Evolutionary conservation across 2,329 filamentous ascomycete genomes (phyloP), one percentile per base, ranked within the genome.

Genomic region (Fusarium subglutinans): DNA sequence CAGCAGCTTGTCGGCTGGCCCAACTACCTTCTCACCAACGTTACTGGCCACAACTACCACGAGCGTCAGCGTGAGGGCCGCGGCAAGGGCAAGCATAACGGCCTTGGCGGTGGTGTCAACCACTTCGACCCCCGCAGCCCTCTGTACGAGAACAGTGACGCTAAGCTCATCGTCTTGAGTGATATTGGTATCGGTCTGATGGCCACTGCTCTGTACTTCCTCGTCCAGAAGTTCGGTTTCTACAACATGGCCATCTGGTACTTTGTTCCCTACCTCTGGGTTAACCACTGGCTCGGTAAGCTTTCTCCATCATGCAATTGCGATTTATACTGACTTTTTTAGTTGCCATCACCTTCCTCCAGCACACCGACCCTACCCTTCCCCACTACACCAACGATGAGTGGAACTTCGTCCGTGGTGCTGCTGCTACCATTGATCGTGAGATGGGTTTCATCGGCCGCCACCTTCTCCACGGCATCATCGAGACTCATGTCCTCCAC

Each of bases 281-380:
- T 98, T 64, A 97, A 98, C 90, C 95, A 98, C 90, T 98, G 96
- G 96, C 93, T 98, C 64, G 94, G 94, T 96, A 91, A 89, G 93
- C 89, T 66, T 59, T 51, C 18, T 45, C 17, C 30, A 35, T 37
- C 30, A 20, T 18, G 30, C 54, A 18, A 33, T 20, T 15, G 17
- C 24, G 8, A 33, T 26, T 17, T 13, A 62, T 64, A 65, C 74
- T 76, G 64, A 79, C 80, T 79, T 82, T n/a, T n/a, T 15, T 78
- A 96, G 95, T 98, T 77, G 95, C 95, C 82, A 98, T 98, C 84
- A 98, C 96, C 77, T 98, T 91, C 89, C 91, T 98, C 73, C 96
- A 98, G 86, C 96, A 98, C 90, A 98, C 96, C 81, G 95, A 98
- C 83, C 95, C 95, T 54, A 91, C 93, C 47, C 93, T 98, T 51